Evolutionary conservation across 129 eudicot species (phyloP).

Genomic region (Calendula officinalis): DNA sequence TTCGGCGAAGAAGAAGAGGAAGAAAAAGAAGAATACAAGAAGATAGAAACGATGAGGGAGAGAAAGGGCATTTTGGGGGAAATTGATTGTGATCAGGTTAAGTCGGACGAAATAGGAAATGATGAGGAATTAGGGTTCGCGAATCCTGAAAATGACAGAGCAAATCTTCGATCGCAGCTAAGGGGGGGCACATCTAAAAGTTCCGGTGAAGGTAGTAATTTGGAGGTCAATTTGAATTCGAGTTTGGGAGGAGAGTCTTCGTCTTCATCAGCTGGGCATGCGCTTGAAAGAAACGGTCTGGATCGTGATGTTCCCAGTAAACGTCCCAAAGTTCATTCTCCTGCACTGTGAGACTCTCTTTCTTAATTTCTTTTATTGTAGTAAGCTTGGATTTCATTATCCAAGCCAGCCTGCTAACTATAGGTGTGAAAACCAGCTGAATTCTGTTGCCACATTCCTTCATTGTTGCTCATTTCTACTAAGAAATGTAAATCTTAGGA

Average conservation of each 20-base stretch:
- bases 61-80: constrained; percentile 34
- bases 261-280: constrained; percentile 39
- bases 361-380: too few relatives aligned
- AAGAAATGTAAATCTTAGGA: constrained; percentile 4
- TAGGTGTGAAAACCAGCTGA: too few relatives aligned
- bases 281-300: constrained; percentile 35
- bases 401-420: too few relatives aligned
- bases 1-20: constrained; percentile 39
- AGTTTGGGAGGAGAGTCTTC: constrained; percentile 58
- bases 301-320: constrained; percentile 57
- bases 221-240: constrained; percentile 48
- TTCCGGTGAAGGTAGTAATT: constrained; percentile 16
- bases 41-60: constrained; percentile 32
- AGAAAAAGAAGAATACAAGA: constrained; percentile 33
- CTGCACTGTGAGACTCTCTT: constrained; percentile 45
- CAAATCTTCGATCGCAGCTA: too few relatives aligned
- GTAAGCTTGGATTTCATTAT: too few relatives aligned
- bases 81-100: constrained; percentile 26
- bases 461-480: not conserved
- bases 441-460: too few relatives aligned
- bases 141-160: constrained; percentile 13
- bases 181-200: constrained; percentile 16
- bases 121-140: constrained; percentile 28
- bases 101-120: constrained; percentile 33
- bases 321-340: constrained; percentile 72